Evolutionary conservation across 1,284 basidiomycete genomes (phyloP), one percentile per base, ranked within the genome.

Genomic region (Laetiporus sulphureus): DNA sequence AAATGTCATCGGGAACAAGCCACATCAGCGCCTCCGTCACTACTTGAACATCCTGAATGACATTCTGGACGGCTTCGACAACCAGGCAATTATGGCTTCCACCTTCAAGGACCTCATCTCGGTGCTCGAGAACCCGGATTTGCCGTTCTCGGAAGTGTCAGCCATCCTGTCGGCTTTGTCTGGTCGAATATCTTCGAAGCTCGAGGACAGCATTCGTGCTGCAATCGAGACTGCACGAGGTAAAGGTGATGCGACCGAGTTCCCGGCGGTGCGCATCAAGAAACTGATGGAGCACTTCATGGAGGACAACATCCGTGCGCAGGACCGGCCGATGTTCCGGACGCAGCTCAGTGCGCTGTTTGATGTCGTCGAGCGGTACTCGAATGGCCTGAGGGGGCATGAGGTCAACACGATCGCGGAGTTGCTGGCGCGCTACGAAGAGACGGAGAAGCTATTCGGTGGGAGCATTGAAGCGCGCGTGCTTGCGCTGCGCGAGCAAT

Each of bases 41-140:
- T 84, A 85, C 64, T 69, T 89, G 49, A 77, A 80, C 53, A 76
- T 90, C 41, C 76, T 99, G 40, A 82, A 87, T 65, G 91, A 98
- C 67, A 94, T 97, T 56, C 75, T 98, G 47, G 88, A 92, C 47
- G 93, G 93, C 23, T 98, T 87, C 65, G 94, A 98, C 66, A 96
- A 96, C 67, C 87, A 90, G 56, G 79, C 86, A 1, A 73, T 89
- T 55, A 91, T 95, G 88, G 72, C 77, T 30, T 67, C 79, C 2
- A 89, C 87, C 16, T 69, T 94, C 57, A 91, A 90, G 64, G 86
- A 91, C 45, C 77, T 96, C 44, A 69, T 91, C 48, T 69, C 76
- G 31, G 78, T 90, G 20, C 73, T 95, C 31, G 79, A 83, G 49
- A 77, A 94, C 57, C 78, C 85, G 4, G 88, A 92, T 54, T 79